Evolutionary conservation across 306 rosid species (phyloP), one percentile per base, ranked within the genome.

Genomic region (Trichosanthes truncata): DNA sequence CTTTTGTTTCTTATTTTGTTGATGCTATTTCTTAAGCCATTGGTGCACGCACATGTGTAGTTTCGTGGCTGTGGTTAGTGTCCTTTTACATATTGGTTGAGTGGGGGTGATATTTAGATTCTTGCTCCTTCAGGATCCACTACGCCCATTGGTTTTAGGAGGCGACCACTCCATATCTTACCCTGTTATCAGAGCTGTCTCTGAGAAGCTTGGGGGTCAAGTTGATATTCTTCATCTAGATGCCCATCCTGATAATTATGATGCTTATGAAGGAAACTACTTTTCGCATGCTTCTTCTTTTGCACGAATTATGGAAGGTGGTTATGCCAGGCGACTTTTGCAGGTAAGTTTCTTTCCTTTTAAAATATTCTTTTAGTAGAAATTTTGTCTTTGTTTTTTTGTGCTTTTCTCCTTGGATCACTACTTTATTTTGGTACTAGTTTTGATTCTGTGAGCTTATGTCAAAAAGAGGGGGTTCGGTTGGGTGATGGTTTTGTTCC

Each of bases 251-350:
- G 99, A 95, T 88, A 91, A 88, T 84, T 93, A 90, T 84, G 53
- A 90, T 76, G 65, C 83, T 67, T 95, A 83, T 85, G 99, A 95
- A 87, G 99, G 97, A 74, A 95, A 93, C 78, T 84, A 87, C 55
- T 93, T 91, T 79, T 95, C 97, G 1, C 99, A 95, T 81, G 97
- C 99, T 55, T 95, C 99, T 78, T 88, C 99, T 38, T 95, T 95
- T 90, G 99, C 99, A 72, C 93, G 99, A 49, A 87, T 95, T 59
- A 93, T 95, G 98, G 97, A 95, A 85, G 99, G 99, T 33, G 88
- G 92, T 83, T 93, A 93, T 88, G 99, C 88, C 75, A 84, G 99
- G 77, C 86, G 96, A 26, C 97, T 95, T 36, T 89, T 95, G 89
- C 99, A 95, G 97, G 99, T 86, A 87, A 82, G n/a, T 21, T 81